Percentiles rank a stretch among this genome's conserved stretches.
Conservation (phyloP, 768 basidiomycete genomes). For the Rubroboletus satanas region DNA sequence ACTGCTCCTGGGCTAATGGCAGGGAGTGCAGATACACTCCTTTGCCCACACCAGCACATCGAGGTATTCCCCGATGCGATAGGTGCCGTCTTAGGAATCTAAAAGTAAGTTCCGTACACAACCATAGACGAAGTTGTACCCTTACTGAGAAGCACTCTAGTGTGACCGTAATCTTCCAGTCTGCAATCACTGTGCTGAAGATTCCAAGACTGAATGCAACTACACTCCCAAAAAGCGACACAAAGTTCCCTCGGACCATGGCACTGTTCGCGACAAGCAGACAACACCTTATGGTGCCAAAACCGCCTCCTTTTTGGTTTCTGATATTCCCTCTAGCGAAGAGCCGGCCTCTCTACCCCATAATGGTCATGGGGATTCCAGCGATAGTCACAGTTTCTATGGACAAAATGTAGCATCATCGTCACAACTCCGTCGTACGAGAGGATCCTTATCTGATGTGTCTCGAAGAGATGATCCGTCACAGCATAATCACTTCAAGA, state of each 20-base stretch:
- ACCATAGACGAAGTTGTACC: neutral
- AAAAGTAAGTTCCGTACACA: conserved; percentile 43
- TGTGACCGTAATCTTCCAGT: conserved; percentile 70
- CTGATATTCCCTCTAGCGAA: conserved; percentile 36
- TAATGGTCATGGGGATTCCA: conserved; percentile 23
- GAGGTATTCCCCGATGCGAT: conserved; percentile 72
- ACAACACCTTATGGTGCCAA: conserved; percentile 42
- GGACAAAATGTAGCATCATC: conserved; percentile 45
- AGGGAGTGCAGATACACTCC: conserved; percentile 71
- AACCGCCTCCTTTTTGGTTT: conserved; percentile 47
- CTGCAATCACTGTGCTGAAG: conserved; percentile 60
- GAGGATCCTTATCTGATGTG: conserved; percentile 23
- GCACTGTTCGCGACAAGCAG: conserved; percentile 34
- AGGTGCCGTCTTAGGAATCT: conserved; percentile 63
- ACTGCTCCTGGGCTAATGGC: conserved; percentile 63
- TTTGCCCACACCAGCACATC: conserved; percentile 69
- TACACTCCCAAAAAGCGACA: conserved; percentile 71
- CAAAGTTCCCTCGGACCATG: conserved; percentile 47
- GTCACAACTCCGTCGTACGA: conserved; percentile 23
- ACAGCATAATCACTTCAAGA: conserved; percentile 9
- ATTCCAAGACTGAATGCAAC: conserved; percentile 56
- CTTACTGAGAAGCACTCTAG: conserved; percentile 32
- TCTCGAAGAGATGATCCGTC: conserved; percentile 19
- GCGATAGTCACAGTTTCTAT: conserved; percentile 41
- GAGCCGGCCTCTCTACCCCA: conserved; percentile 17